These are phyloP conservation scores for Pseudovirgaria hyperparasitica DNA, from an alignment of 2,329 filamentous ascomycete species.

Conservation along the genomic window DNA sequence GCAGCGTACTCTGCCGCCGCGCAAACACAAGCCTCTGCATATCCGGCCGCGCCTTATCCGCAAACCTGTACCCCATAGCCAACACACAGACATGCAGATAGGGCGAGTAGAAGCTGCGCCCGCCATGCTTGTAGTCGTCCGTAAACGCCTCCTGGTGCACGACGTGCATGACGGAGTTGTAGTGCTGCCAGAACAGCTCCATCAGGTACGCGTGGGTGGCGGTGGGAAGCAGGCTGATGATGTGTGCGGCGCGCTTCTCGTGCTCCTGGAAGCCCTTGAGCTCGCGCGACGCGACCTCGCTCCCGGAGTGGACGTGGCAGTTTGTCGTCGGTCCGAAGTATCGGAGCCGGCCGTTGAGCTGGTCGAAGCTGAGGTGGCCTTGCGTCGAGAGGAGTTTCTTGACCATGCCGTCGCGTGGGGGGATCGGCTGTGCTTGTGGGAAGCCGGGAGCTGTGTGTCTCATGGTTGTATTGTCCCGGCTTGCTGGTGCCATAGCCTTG, in stretches of 20 bases:
- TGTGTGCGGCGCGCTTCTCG: conserved; percentile 33
- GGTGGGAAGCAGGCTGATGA: conserved; percentile 32
- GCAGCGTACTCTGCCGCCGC: conserved; percentile 38
- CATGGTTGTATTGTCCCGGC: conserved; percentile 9
- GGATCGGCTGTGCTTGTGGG: no score
- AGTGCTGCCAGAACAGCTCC: conserved; percentile 38
- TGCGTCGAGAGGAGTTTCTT: conserved; percentile 37
- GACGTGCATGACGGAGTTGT: conserved; percentile 38
- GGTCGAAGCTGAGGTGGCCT: conserved; percentile 40
- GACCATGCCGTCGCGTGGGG: conserved; percentile 36
- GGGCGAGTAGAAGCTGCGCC: conserved; percentile 37
- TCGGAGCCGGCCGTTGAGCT: conserved; percentile 35
- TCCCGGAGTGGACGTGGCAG: conserved; percentile 37
- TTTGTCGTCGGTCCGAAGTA: conserved; percentile 44
- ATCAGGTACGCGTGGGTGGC: conserved; percentile 42
- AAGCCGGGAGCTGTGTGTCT: conserved; percentile 14
- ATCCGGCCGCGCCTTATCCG: conserved; percentile 36
- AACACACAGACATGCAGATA: conserved; percentile 41
- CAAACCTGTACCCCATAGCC: conserved; percentile 40
- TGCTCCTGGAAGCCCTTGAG: conserved; percentile 33
- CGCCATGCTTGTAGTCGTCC: conserved; percentile 32
- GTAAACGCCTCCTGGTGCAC: conserved; percentile 39
- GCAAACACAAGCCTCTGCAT: conserved; percentile 35
- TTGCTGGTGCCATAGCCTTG: conserved; percentile 7
- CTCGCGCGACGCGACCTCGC: conserved; percentile 6